Evolutionary conservation across 2,329 filamentous ascomycete genomes (phyloP).

Genomic region (Remersonia thermophila): DNA sequence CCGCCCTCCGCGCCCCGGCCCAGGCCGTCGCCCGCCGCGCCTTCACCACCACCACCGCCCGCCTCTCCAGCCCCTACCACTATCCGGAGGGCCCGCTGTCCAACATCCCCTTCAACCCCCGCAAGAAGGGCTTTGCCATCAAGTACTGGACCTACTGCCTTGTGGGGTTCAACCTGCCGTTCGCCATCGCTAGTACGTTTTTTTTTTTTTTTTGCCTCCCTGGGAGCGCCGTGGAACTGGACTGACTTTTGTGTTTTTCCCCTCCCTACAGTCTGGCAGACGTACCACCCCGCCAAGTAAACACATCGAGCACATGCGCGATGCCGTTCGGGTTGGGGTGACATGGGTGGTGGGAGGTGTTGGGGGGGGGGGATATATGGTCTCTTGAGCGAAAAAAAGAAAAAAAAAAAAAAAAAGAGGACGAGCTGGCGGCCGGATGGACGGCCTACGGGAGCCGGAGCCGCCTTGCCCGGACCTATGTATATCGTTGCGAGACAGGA

Average conservation of each 20-base stretch:
- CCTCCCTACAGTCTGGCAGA: constrained; percentile 35
- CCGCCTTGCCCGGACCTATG: background rate
- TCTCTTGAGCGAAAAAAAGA: too few relatives aligned
- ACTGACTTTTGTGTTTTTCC: background rate
- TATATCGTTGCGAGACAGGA: constrained; percentile 1
- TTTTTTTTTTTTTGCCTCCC: too few relatives aligned
- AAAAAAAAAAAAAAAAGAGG: too few relatives aligned
- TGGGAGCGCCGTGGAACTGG: too few relatives aligned
- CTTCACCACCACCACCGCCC: constrained; percentile 81
- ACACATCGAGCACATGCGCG: background rate
- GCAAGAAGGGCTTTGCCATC: constrained; percentile 71
- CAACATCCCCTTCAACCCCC: constrained; percentile 96
- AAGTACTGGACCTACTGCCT: constrained; percentile 66
- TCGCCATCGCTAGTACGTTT: constrained; percentile 49
- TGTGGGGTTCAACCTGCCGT: constrained; percentile 48
- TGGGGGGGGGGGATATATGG: too few relatives aligned
- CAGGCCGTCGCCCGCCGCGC: constrained; percentile 63
- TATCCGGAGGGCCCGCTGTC: constrained; percentile 91
- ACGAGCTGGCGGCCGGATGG: too few relatives aligned
- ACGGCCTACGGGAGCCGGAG: background rate
- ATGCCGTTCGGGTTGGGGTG: constrained; percentile 19
- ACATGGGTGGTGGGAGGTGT: background rate
- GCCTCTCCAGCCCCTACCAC: constrained; percentile 86
- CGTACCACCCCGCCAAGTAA: constrained; percentile 32
- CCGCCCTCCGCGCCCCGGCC: constrained; percentile 35